Percentiles rank a stretch among this genome's conserved stretches.
Conservation (phyloP, 1,139 yeast species). For the Geotrichum citri-aurantii region DNA sequence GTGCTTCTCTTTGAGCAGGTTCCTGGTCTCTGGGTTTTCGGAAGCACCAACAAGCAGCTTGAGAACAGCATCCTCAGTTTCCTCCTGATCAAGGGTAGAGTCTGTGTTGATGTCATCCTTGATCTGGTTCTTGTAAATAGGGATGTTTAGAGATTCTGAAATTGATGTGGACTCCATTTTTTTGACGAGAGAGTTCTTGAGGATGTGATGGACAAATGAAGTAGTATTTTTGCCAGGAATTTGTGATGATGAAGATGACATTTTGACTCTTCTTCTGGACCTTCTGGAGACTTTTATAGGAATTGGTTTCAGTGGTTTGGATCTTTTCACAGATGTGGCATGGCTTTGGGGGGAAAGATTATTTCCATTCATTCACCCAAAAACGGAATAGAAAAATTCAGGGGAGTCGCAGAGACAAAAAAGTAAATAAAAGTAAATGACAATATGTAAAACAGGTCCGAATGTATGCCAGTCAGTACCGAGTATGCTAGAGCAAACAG, state of each 20-base stretch:
- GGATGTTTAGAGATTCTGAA: neutral
- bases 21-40: slow-evolving; percentile 23
- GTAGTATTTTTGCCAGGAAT: neutral
- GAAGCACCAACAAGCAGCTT: slow-evolving; percentile 25
- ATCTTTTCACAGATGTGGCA: neutral
- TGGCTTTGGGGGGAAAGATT: neutral
- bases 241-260: slow-evolving; percentile 1
- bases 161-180: slow-evolving; percentile 7
- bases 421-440: neutral
- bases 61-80: slow-evolving; percentile 39
- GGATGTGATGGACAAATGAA: slow-evolving; percentile 8
- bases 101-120: slow-evolving; percentile 23
- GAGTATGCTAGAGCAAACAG: neutral
- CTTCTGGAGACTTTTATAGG: slow-evolving; percentile 15
- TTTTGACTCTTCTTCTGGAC: neutral
- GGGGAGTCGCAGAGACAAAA: neutral
- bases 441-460: neutral
- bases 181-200: neutral
- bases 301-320: neutral
- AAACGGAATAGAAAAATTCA: slow-evolving; percentile 3
- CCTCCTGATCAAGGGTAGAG: slow-evolving; percentile 37
- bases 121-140: slow-evolving; percentile 16
- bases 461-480: neutral
- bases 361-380: slow-evolving; percentile 12
- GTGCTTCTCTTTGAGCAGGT: slow-evolving; percentile 37